Evolutionary conservation across 2,329 filamentous ascomycete genomes (phyloP), one percentile per base, ranked within the genome.

Genomic region (Microcera coccophila): DNA sequence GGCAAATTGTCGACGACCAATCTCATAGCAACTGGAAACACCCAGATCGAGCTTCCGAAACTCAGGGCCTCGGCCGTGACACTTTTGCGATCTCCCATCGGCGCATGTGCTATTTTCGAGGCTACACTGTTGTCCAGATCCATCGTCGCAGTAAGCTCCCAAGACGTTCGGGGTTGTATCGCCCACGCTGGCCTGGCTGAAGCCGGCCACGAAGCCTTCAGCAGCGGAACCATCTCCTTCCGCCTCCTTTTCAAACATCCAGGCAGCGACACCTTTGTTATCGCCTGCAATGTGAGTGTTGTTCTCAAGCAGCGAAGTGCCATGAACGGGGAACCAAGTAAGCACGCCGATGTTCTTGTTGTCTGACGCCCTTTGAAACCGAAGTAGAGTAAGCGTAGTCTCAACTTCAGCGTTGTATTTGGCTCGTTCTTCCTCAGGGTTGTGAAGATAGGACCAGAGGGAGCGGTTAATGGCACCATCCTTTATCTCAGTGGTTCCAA

Each of bases 231-330:
- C 59, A 15, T 79, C 72, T n/a, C 64, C 66, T 3, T 68, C 62
- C 37, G 85, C 74, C 39, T 78, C 82, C 52, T 85, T 78, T 62
- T 97, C 91, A 40, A 96, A 84, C 11, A 95, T 71, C 60, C 85
- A 85, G 1, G 90, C 87, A 2, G 91, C 90, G 5, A 95, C 88
- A 11, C 91, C 91, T 68, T 97, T 97, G 71, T 97, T 97, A 64
- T 97, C 91, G n/a, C 88, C 91, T 3, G 90, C 84, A 38, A 93
- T 80, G 12, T 95, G 74, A 0, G 90, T 96, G 66, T 95, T 95
- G 68, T 96, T 96, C 41, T 87, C 85, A 18, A 90, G 80, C 65
- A 96, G 79, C 1, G 89, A 95, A 0, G 91, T 97, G 36, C 90
- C 90, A 62, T 97, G 91, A 0, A 90, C 87, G 3, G 91, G 81